Conservation (phyloP, 2,329 filamentous ascomycete species). For the Aureobasidium subglaciale region DNA sequence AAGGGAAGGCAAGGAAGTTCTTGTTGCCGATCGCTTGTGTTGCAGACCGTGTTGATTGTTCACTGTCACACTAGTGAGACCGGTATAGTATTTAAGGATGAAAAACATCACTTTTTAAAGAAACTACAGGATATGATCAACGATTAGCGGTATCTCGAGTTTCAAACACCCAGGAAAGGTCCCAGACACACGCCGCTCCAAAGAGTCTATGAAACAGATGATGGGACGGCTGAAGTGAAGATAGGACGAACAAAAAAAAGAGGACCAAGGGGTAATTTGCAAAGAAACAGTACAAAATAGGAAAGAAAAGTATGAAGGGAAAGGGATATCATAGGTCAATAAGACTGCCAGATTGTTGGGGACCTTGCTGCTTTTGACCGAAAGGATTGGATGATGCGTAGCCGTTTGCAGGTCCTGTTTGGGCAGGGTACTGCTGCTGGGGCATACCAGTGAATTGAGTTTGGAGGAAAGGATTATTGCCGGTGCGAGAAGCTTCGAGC, state of each 20-base stretch:
- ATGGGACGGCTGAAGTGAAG: neutral
- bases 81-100: too few relatives aligned
- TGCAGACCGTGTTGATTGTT: too few relatives aligned
- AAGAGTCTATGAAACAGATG: constrained; percentile 14
- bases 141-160: constrained; percentile 15
- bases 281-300: neutral
- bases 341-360: constrained; percentile 45
- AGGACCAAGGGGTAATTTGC: neutral
- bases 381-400: constrained; percentile 50
- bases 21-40: too few relatives aligned
- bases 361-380: constrained; percentile 39
- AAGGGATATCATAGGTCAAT: constrained; percentile 48
- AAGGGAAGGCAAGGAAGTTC: too few relatives aligned
- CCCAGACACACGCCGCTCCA: constrained; percentile 2
- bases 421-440: constrained; percentile 29
- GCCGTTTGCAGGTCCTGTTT: constrained; percentile 43
- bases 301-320: neutral
- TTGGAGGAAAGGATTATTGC: constrained; percentile 83
- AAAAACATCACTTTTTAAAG: neutral
- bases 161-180: constrained; percentile 2
- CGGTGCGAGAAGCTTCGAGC: constrained; percentile 61
- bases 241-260: neutral
- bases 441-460: constrained; percentile 70
- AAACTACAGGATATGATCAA: constrained; percentile 6
- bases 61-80: too few relatives aligned